Percentiles rank a stretch among this genome's conserved stretches.
phyloP scores from a whole-genome alignment of 352 stramenopile species.

The Thraustochytrium striatum region DNA sequence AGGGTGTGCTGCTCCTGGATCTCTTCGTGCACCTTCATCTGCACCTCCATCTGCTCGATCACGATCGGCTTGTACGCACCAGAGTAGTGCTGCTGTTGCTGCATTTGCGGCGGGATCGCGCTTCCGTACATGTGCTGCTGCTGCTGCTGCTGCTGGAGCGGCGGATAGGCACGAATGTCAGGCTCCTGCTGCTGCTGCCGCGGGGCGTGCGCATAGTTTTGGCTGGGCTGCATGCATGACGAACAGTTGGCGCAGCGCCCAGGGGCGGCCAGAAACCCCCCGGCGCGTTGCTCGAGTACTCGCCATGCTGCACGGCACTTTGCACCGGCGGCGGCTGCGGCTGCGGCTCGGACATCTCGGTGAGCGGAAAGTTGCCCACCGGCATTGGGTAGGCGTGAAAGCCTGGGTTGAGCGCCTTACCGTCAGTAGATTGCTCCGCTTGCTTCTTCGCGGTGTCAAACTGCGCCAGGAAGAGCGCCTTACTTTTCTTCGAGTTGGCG shows the following conservation, averaged over 20 bases:
- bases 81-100: neutral
- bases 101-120: neutral
- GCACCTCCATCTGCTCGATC: slow-evolving; percentile 38
- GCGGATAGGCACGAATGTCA: too few relatives aligned
- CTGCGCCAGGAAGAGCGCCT: slow-evolving; percentile 51
- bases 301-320: neutral
- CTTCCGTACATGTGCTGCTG: neutral
- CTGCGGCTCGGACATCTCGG: too few relatives aligned
- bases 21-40: slow-evolving; percentile 19
- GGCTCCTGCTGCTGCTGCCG: neutral
- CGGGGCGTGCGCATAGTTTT: neutral
- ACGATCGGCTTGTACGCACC: neutral
- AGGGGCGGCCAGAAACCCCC: neutral
- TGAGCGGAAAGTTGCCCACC: slow-evolving; percentile 43
- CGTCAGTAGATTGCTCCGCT: slow-evolving; percentile 39
- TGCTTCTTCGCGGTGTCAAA: slow-evolving; percentile 47
- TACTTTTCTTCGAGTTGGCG: slow-evolving; percentile 54
- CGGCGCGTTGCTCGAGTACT: neutral
- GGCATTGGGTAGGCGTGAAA: slow-evolving; percentile 50
- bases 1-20: slow-evolving; percentile 38
- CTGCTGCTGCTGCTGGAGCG: too few relatives aligned
- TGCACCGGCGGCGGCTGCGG: too few relatives aligned
- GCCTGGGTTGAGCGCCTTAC: slow-evolving; percentile 46
- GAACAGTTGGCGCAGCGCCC: neutral
- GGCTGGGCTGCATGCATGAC: neutral